Evolutionary conservation across 2,329 filamentous ascomycete genomes (phyloP).

Genomic region (Neofusicoccum cordaticola): DNA sequence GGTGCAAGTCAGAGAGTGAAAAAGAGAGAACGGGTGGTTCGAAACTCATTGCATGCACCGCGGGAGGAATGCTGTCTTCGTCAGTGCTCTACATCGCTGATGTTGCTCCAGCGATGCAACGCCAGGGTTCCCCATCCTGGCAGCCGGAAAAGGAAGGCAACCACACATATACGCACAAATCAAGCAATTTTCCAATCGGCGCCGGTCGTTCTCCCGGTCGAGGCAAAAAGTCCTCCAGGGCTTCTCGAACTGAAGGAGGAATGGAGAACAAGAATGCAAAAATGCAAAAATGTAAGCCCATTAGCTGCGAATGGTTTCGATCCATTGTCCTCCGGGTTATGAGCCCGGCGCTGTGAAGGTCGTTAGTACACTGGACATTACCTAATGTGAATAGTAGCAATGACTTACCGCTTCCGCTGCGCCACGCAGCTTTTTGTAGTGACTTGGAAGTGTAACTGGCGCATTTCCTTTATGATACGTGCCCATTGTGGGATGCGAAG

Average conservation of each 20-base stretch:
- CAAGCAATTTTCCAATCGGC: neutral
- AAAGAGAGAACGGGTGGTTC: neutral
- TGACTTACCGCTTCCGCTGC: constrained; percentile 28
- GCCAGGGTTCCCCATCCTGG: neutral
- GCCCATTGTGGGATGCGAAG: neutral
- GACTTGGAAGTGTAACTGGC: neutral
- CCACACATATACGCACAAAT: neutral
- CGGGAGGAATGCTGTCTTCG: neutral
- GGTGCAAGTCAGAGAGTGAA: neutral
- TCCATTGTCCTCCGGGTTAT: constrained; percentile 33
- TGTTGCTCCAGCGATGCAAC: neutral
- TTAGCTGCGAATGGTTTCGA: constrained; percentile 31
- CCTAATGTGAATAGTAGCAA: neutral
- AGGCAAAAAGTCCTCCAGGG: no score
- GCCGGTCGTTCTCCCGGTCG: neutral
- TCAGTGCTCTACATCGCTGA: neutral
- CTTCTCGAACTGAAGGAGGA: neutral
- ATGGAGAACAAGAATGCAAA: neutral
- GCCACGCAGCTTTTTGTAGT: constrained; percentile 26
- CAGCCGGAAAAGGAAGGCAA: neutral
- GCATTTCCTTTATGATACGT: neutral
- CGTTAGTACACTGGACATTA: neutral
- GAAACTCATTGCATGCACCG: neutral
- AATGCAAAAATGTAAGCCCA: constrained; percentile 19
- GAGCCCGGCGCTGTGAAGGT: constrained; percentile 25